A percentile compares a stretch with the other conserved stretches of the same genome.
Conservation (phyloP, 1,284 basidiomycete species). For the Fistulinella staudtii region DNA sequence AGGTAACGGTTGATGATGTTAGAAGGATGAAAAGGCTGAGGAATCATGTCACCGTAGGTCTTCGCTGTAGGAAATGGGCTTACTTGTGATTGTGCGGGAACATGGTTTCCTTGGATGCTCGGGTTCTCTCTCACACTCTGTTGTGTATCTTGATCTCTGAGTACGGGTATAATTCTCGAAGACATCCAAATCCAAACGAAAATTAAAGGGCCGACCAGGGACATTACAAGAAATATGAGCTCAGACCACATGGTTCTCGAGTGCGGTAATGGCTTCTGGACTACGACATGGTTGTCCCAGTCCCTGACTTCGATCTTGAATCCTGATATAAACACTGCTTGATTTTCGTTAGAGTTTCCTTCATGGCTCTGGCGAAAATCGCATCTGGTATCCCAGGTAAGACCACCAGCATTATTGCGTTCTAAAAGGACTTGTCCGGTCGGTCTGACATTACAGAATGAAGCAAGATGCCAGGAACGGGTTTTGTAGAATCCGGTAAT, state of each 20-base stretch:
- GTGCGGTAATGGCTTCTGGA: neutral
- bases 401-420: neutral
- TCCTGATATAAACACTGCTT: neutral
- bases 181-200: neutral
- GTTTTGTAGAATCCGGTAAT: neutral
- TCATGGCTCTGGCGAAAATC: neutral
- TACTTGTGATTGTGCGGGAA: neutral
- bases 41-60: neutral
- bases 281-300: neutral
- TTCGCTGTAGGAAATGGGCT: neutral
- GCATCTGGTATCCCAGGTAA: neutral
- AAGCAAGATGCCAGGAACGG: neutral
- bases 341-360: neutral
- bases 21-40: conserved; percentile 11
- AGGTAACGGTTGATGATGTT: conserved; percentile 6
- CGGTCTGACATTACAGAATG: neutral
- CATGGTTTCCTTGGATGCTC: neutral
- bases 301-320: neutral
- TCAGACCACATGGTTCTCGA: neutral
- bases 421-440: neutral
- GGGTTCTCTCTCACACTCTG: neutral
- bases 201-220: neutral
- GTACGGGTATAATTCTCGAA: neutral
- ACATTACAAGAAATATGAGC: neutral
- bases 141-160: neutral